Evolutionary conservation across 768 basidiomycete genomes (phyloP).

Genomic region (Tephrocybe sp.): DNA sequence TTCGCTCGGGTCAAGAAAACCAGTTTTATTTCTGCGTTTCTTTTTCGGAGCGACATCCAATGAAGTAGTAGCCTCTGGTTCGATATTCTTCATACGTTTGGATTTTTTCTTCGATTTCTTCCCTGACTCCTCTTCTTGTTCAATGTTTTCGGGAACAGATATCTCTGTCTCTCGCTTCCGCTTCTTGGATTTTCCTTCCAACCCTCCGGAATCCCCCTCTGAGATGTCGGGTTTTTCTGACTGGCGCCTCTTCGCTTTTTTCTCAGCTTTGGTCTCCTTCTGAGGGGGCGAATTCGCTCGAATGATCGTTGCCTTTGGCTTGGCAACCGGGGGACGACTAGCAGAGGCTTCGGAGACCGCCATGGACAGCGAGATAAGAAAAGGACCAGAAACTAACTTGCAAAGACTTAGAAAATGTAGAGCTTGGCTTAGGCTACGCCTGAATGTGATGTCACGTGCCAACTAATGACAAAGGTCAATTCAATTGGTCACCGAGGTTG

Average conservation of each 20-base stretch:
- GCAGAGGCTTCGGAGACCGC: background rate
- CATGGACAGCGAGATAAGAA: background rate
- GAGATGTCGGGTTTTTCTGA: background rate
- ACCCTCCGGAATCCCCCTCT: background rate
- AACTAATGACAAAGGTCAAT: too few species aligned
- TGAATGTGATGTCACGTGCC: background rate
- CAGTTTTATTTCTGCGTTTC: conserved; percentile 43
- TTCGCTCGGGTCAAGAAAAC: conserved; percentile 40
- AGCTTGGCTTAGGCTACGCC: too few species aligned
- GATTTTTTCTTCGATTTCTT: conserved; percentile 20
- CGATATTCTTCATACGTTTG: conserved; percentile 6
- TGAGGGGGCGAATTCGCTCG: background rate
- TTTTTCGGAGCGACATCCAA: conserved; percentile 19
- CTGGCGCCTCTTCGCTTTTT: conserved; percentile 2
- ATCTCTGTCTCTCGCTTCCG: conserved; percentile 17
- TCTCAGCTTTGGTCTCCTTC: conserved; percentile 4
- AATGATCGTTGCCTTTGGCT: conserved; percentile 1
- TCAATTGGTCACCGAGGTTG: background rate
- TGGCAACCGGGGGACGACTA: conserved; percentile 5
- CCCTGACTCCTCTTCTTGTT: conserved; percentile 4
- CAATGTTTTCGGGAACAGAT: conserved; percentile 7
- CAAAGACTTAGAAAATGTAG: too few species aligned
- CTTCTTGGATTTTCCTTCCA: conserved; percentile 19
- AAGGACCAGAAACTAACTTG: too few species aligned
- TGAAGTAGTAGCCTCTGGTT: conserved; percentile 5